Evolutionary conservation across 495 filamentous ascomycete species (phyloP), one percentile per base, ranked within the genome.

Genomic region (Penicillium cinerascens): DNA sequence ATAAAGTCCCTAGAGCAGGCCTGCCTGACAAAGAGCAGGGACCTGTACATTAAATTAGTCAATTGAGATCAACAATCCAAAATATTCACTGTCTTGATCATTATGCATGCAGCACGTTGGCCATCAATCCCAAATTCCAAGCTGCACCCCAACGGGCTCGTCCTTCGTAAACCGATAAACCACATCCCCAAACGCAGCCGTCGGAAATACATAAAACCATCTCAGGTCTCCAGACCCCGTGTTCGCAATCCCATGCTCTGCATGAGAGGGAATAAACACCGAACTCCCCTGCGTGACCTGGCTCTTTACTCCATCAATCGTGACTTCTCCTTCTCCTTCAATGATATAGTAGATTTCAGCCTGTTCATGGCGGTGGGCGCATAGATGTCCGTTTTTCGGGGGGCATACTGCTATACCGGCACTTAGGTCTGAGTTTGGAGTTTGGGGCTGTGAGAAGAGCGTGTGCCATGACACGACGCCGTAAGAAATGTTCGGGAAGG

Each of bases 141-240:
- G 18, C n/a, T 39, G 18, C 37, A 16, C 37, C 1, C 9, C 18
- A 20, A 4, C 15, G 2, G 4, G 0, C 22, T 41, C 22, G 20
- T 51, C 46, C 18, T 43, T 39, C 2, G 38, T 49, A 42, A 70
- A 69, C 7, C 59, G 60, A 62, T 69, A 69, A 29, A 70, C 51
- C 2, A 75, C 64, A 66, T 73, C 61, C 52, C 40, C 56, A 55
- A 75, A 73, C 7, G 38, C 29, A 7, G 49, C 57, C 9, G 56
- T 59, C 0, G 70, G 55, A 55, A 73, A 73, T 15, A 71, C 66
- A 64, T 75, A 75, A 20, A 72, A 59, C 68, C 68, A 71, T 42
- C 52, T 61, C 29, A 73, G 45, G 6, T 56, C 51, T 26, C 25
- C 50, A 0, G 27, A 8, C 3, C 60, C 60, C 13, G 23, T 47